Conservation (phyloP, 2,329 filamentous ascomycete species). For the Fusarium annulatum region DNA sequence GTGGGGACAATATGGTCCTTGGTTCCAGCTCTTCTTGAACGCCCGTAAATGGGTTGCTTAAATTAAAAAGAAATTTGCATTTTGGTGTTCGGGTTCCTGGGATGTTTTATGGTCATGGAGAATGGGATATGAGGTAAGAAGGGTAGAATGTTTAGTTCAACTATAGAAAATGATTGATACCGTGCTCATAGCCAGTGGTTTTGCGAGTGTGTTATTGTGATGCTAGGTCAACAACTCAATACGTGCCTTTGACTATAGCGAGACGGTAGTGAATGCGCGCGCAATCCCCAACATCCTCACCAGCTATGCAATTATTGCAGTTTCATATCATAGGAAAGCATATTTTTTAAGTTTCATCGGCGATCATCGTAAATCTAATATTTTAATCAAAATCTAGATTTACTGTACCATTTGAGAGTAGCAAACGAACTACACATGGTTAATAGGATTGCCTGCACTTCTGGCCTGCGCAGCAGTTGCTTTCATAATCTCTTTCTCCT, state of each 20-base stretch:
- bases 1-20: conserved; percentile 87
- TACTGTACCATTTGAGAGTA: neutral
- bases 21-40: conserved; percentile 87
- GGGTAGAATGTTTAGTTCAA: conserved; percentile 7
- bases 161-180: conserved; percentile 13
- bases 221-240: neutral
- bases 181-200: neutral
- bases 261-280: neutral
- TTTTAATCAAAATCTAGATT: neutral
- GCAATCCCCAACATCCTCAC: neutral
- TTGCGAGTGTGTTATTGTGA: neutral
- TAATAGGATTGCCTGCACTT: neutral
- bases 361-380: neutral
- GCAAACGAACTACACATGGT: neutral
- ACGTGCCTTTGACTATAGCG: neutral
- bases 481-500: conserved; percentile 5
- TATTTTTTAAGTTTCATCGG: too few relatives aligned
- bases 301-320: neutral
- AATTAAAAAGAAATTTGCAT: conserved; percentile 18
- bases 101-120: conserved; percentile 7
- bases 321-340: neutral
- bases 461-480: neutral
- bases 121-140: conserved; percentile 12
- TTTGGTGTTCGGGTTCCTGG: conserved; percentile 31
- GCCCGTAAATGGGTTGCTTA: conserved; percentile 87